Evolutionary conservation across 495 filamentous ascomycete genomes (phyloP).

Genomic region (Apodospora peruviana): DNA sequence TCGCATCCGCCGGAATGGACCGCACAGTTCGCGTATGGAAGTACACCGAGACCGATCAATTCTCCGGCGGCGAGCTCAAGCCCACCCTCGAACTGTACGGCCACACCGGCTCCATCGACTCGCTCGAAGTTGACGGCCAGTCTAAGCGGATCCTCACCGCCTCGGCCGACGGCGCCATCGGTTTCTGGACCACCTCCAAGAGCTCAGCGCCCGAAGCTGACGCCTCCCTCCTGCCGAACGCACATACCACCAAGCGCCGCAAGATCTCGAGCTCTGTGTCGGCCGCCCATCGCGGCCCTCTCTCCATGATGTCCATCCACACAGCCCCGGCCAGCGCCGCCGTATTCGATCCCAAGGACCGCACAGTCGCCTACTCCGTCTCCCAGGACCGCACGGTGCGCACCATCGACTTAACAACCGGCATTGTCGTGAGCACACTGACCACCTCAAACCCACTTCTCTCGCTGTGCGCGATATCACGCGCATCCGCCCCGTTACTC

Average conservation of each 20-base stretch:
- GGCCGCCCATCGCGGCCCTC: conserved; percentile 70
- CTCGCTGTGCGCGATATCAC: conserved; percentile 62
- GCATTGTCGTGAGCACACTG: conserved; percentile 65
- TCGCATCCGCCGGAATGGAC: conserved; percentile 79
- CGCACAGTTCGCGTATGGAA: conserved; percentile 83
- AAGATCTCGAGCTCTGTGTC: conserved; percentile 62
- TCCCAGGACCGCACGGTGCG: conserved; percentile 85
- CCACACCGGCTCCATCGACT: conserved; percentile 69
- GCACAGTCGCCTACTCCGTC: conserved; percentile 81
- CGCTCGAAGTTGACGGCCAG: conserved; percentile 68
- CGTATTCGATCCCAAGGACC: conserved; percentile 76
- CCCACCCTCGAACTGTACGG: conserved; percentile 82
- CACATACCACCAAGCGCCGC: conserved; percentile 64
- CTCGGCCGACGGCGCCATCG: conserved; percentile 71
- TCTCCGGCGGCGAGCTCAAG: conserved; percentile 57
- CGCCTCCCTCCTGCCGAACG: conserved; percentile 56
- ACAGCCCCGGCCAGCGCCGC: conserved; percentile 64
- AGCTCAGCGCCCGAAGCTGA: conserved; percentile 66
- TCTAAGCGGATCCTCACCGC: conserved; percentile 77
- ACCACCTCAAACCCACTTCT: conserved; percentile 77
- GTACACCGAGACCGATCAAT: conserved; percentile 70
- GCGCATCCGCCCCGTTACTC: conserved; percentile 48
- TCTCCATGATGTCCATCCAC: conserved; percentile 67
- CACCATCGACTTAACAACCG: conserved; percentile 86
- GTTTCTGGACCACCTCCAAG: conserved; percentile 78